These are phyloP conservation scores for Fraxinus excelsior DNA, from an alignment of 257 asterid species.

Conservation along the genomic window DNA sequence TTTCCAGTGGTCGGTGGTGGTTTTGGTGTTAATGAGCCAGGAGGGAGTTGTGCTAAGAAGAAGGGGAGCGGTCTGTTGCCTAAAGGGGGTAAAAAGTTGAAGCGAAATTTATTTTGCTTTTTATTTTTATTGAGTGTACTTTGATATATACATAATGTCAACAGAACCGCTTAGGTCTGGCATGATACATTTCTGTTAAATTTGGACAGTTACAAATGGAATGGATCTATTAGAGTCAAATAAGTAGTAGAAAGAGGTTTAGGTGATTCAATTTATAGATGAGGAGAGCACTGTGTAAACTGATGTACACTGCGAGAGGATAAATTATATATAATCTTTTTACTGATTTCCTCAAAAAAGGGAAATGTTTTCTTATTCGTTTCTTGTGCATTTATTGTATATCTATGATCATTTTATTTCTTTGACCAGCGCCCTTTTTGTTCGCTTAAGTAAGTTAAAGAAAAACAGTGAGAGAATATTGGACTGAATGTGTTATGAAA, in stretches of 20 bases:
- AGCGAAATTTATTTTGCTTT: background rate
- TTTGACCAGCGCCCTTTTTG: background rate
- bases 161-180: no score
- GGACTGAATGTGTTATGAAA: background rate
- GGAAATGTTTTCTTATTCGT: background rate
- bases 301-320: no score
- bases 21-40: background rate
- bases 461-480: no score
- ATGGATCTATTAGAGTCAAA: background rate
- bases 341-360: background rate
- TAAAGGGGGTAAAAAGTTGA: background rate
- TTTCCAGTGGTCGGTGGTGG: no score
- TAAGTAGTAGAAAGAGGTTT: no score
- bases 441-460: background rate
- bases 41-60: background rate
- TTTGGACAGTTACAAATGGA: background rate
- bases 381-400: background rate
- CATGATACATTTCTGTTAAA: no score
- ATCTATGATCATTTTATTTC: background rate
- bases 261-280: background rate
- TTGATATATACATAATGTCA: background rate
- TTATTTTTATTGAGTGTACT: background rate
- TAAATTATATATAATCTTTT: background rate
- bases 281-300: background rate
- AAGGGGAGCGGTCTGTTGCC: background rate